Evolutionary conservation across 352 stramenopile species (phyloP), one percentile per base, ranked within the genome.

Genomic region (Blastocystis sp.): DNA sequence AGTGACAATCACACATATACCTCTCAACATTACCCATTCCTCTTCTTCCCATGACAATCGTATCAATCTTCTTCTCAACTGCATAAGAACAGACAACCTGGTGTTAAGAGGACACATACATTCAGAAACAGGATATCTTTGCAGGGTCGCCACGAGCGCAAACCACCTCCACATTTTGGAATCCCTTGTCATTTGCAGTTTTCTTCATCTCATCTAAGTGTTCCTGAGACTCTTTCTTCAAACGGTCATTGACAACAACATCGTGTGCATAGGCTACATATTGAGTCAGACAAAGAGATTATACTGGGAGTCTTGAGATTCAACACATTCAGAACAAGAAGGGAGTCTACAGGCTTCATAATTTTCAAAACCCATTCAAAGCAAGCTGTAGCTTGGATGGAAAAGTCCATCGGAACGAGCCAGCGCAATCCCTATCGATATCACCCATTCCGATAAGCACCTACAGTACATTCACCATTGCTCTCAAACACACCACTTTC

Each of bases 31-130:
- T 71, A 2, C 27, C 29, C 51, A 86, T 86, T 27, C 75, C 75
- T 77, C 75, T 78, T 86, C 75, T 86, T 74, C 75, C 75, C 75
- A 86, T 86, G 29, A 74, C 75, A 69, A 86, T 86, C 0, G 39
- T 59, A 42, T 86, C 75, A 51, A 86, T 86, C 42, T 71, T 75
- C 39, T 86, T 65, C 42, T 86, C 61, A 11, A 57, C 16, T 24
- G 75, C 75, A 61, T 61, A 80, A 0, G 49, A 58, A 39, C 69
- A 80, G n/a, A 80, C 42, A 14, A 69, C 58, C 19, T 71, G 24
- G 19, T n/a, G 32, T 85, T 73, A 85, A 67, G 54, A 46, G 67
- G 4, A 4, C 5, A 75, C 1, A 59, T 35, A 12, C 74, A 67
- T 6, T 32, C 32, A 0, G 27, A 73, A 85, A 56, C 21, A 85